phyloP scores from a whole-genome alignment of 1,139 yeast species.

The Yamadazyma taylorii region DNA sequence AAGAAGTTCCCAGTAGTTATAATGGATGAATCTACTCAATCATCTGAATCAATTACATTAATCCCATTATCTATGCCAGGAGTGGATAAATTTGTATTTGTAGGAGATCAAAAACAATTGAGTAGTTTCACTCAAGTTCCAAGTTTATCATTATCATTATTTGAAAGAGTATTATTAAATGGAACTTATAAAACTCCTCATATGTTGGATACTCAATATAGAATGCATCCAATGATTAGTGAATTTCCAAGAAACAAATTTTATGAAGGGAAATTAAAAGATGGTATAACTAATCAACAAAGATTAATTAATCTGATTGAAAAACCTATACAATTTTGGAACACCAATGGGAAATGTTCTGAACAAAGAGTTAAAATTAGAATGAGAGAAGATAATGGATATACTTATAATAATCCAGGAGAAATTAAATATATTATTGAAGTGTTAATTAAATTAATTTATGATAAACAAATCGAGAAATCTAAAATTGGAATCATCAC shows the following conservation, averaged over 20 bases:
- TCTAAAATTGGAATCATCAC: conserved; percentile 65
- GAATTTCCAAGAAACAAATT: conserved; percentile 62
- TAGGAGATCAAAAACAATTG: conserved; percentile 69
- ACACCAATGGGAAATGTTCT: conserved; percentile 40
- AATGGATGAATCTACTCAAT: conserved; percentile 64
- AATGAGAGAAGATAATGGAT: conserved; percentile 50
- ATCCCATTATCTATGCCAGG: conserved; percentile 72
- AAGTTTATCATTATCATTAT: conserved; percentile 55
- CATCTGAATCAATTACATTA: conserved; percentile 68
- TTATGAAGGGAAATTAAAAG: conserved; percentile 53
- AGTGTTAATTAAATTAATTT: conserved; percentile 48
- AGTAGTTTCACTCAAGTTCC: conserved; percentile 68
- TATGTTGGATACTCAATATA: conserved; percentile 70
- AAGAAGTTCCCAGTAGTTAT: conserved; percentile 64
- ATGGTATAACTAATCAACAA: conserved; percentile 57
- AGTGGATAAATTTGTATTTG: conserved; percentile 65
- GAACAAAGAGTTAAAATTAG: conserved; percentile 49
- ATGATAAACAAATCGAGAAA: conserved; percentile 52
- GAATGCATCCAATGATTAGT: conserved; percentile 70
- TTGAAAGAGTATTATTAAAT: conserved; percentile 57
- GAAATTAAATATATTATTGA: conserved; percentile 51
- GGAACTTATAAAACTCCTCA: conserved; percentile 59
- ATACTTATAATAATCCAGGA: conserved; percentile 52
- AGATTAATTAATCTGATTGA: conserved; percentile 41
- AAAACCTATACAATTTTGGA: conserved; percentile 56